Conservation (phyloP, 192 early-diverging fungal species). For the Podila epigama region DNA sequence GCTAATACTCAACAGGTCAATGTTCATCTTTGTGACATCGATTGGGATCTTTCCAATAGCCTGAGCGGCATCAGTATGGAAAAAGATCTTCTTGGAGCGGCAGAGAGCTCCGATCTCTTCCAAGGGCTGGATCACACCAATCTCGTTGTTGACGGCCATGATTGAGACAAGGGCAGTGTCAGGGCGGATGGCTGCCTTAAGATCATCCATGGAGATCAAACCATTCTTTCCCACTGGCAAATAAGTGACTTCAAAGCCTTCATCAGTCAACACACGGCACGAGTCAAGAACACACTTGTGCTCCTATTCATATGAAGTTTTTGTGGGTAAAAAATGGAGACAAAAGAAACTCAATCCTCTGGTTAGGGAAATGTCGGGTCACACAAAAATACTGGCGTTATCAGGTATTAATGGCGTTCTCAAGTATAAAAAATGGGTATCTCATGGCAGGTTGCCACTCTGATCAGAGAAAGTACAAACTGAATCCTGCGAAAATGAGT, state of each 20-base stretch:
- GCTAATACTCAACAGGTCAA: slow-evolving; percentile 95
- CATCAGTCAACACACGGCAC: slow-evolving; percentile 93
- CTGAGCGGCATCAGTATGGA: slow-evolving; percentile 98
- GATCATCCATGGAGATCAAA: slow-evolving; percentile 78
- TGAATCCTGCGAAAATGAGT: no score
- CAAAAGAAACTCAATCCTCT: slow-evolving; percentile 3
- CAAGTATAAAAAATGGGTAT: no score
- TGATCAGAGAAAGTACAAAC: no score
- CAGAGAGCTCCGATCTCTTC: slow-evolving; percentile 90
- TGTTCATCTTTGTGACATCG: slow-evolving; percentile 90
- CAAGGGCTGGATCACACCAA: slow-evolving; percentile 95
- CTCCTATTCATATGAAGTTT: slow-evolving; percentile 62
- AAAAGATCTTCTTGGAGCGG: slow-evolving; percentile 88
- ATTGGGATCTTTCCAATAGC: slow-evolving; percentile 95
- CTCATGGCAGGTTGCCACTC: no score
- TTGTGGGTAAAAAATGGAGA: background rate
- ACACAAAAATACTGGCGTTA: background rate
- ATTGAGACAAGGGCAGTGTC: slow-evolving; percentile 92
- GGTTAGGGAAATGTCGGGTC: slow-evolving; percentile 9
- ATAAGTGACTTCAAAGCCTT: slow-evolving; percentile 97
- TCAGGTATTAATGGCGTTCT: background rate
- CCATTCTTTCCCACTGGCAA: slow-evolving; percentile 88
- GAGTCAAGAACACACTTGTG: slow-evolving; percentile 99
- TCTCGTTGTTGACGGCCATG: slow-evolving; percentile 99
- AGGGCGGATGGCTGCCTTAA: slow-evolving; percentile 86